Base-by-base conservation (phyloP, 2,329 filamentous ascomycete species). In the Pseudocercospora fuligena region DNA sequence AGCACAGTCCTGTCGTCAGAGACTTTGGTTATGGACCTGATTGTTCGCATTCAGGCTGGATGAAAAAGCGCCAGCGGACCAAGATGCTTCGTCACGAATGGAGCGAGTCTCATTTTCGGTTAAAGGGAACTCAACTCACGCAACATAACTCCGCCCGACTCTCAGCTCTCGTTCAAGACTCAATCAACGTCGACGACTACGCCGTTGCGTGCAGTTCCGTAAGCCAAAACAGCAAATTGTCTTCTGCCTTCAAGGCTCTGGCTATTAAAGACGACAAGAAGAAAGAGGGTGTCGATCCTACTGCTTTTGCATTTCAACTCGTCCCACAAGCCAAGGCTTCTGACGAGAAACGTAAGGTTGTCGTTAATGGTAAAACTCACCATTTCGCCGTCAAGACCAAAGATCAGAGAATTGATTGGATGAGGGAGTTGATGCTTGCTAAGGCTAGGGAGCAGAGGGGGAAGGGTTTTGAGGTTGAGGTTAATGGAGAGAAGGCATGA, bases 361-460 rank as follows among this genome's bases (percentile, higher is more conserved):
- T 29, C 1, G 31, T 8, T 1, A 60, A 54, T 14, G 64, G 62
- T 29, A 97, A 97, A 85, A 91, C 92, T 53, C 94, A 98, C 76
- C 93, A 98, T 78, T 98, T 98, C 78, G 92, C 94, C 0, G 94
- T 97, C 73, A 91, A 90, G 81, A 88, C 85, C 74, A 87, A 93
- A 14, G 92, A 97, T 76, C 92, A 97, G 77, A 87, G 94, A 68
- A 97, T 98, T 75, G 94, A 97, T 78, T 99, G 95, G 95, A 96
- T 96, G 92, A 86, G 92, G 63, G 92, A 96, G 85, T 82, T 96
- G 68, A 96, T 96, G 92, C 87, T 96, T 54, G 92, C 92, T 62
- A 95, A 95, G 83, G 92, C 92, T 19, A 83, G 93, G 77, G 92
- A 90, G 83, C 90, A 93, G 80, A 95, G 94, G 85, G 89, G 88